Evolutionary conservation across 306 rosid species (phyloP), one percentile per base, ranked within the genome.

Genomic region (Castanopsis chinensis): DNA sequence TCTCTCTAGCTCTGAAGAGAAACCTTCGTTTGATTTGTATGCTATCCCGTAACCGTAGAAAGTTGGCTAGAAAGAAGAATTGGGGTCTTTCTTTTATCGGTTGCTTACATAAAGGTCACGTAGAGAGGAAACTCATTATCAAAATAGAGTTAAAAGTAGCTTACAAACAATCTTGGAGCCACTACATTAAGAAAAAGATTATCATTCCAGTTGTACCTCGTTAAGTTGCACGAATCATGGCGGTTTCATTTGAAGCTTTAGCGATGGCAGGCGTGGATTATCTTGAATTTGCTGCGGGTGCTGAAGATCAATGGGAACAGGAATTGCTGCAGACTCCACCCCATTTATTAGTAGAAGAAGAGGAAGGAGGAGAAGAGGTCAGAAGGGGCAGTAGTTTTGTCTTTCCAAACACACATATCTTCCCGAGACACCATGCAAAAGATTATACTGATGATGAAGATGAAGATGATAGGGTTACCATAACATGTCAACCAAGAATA

Each of bases 171-270:
- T 61, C 37, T 61, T 3, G 27, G 18, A 11, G 68, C 68, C 68
- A 13, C 18, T 12, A 61, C 13, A 25, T 61, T 25, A 13, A 63
- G 37, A 63, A 6, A 45, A 63, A 23, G 65, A 8, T 59, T 59
- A 1, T 5, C 14, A 6, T 5, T 28, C 20, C 8, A 63, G 41
- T 23, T 63, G 41, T 17, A 63, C n/a, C 13, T 10, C 3, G 17
- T 45, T 45, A 45, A 45, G 53, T 65, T 3, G 20, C 71, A 43
- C 45, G 52, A 28, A 49, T 71, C n/a, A 86, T 80, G 87, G 12
- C 5, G 41, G 81, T 83, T 78, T 83, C 83, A 28, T 69, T 80
- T 71, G 81, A 86, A 80, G 87, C 83, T 3, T 83, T 86, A 43
- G 87, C 87, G 78, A 83, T 86, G 85, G 81, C 83, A 18, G 87